Base-by-base conservation (phyloP, 208 protist species). In the Vickermania ingenoplastis region DNA sequence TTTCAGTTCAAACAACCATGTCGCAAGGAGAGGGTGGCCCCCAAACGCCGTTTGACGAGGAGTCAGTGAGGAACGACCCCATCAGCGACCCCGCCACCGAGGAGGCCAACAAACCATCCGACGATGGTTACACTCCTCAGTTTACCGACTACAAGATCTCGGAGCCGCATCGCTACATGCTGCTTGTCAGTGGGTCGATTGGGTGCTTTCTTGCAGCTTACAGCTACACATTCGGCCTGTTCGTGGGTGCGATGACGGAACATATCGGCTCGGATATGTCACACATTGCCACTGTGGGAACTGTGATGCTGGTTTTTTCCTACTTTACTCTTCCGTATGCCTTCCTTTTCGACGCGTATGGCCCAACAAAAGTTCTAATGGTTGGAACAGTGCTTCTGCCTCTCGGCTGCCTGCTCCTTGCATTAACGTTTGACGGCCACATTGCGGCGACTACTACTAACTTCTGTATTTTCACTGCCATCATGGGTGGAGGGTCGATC, bases 331-430 rank as follows among this genome's bases (percentile, higher is more conserved):
- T 80, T 23, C 65, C 62, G 36, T 65, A 70, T 59, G 65, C 65
- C 55, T 57, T 63, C 45, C 13, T 76, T 14, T 80, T 69, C 53
- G 74, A 80, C 56, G 29, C 60, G 11, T 75, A 72, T 61, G 74
- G 74, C 1, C 54, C 74, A 14, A 53, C 48, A 28, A 59, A 62
- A 31, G 53, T 75, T 28, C 69, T 79, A 53, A 53, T 75, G 41
- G 27, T 52, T 27, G 68, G 68, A 5, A 56, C 66, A 7, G 22
- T 71, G 22, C 59, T 62, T 29, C 55, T 68, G 25, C 64, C 73
- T 22, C 53, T 75, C 0, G 53, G 61, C 25, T 67, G 41, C 31
- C 13, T 75, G 29, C 63, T 79, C 2, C 59, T 69, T 29, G 63
- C 59, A 13, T 64, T 79, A 25, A 69, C 68, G 25, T 79, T 71